Conservation (phyloP, 1,284 basidiomycete genomes). For the Leccinum fuscescens region DNA sequence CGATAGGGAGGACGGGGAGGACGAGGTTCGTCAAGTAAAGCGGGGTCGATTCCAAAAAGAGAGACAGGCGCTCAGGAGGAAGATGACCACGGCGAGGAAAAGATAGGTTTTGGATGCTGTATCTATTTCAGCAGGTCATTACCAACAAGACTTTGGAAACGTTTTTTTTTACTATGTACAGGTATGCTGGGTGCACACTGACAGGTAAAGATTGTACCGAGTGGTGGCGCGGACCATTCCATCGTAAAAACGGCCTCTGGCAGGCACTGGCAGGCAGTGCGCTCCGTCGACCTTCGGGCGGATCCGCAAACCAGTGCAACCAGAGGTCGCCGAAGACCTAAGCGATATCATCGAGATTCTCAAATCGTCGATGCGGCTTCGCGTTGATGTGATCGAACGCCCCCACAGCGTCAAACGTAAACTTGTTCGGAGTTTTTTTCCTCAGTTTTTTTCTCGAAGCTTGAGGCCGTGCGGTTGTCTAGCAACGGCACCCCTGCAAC, state of each 20-base stretch:
- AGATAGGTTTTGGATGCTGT: slow-evolving; percentile 10
- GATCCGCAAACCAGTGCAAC: not conserved
- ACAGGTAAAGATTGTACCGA: not conserved
- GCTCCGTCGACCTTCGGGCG: not conserved
- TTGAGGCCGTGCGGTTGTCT: too few relatives aligned
- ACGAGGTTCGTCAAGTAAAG: slow-evolving; percentile 52
- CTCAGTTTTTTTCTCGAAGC: too few relatives aligned
- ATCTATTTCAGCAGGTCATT: not conserved
- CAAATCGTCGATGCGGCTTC: slow-evolving; percentile 28
- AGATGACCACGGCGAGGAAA: slow-evolving; percentile 17
- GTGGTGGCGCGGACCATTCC: not conserved
- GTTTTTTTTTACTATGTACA: not conserved
- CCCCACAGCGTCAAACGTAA: too few relatives aligned
- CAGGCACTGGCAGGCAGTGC: not conserved
- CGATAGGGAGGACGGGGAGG: slow-evolving; percentile 42
- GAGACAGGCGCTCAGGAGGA: slow-evolving; percentile 54
- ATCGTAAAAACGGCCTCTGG: not conserved
- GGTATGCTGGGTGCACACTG: not conserved
- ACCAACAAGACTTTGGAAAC: not conserved
- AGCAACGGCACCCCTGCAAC: too few relatives aligned
- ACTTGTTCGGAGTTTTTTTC: too few relatives aligned
- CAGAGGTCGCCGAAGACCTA: slow-evolving; percentile 9
- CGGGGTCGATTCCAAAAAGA: slow-evolving; percentile 77
- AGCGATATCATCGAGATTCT: slow-evolving; percentile 26
- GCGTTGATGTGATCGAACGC: not conserved